These are phyloP conservation scores for Phyllosticta citrichinensis DNA, from an alignment of 2,329 filamentous ascomycete species.

Conservation along the genomic window DNA sequence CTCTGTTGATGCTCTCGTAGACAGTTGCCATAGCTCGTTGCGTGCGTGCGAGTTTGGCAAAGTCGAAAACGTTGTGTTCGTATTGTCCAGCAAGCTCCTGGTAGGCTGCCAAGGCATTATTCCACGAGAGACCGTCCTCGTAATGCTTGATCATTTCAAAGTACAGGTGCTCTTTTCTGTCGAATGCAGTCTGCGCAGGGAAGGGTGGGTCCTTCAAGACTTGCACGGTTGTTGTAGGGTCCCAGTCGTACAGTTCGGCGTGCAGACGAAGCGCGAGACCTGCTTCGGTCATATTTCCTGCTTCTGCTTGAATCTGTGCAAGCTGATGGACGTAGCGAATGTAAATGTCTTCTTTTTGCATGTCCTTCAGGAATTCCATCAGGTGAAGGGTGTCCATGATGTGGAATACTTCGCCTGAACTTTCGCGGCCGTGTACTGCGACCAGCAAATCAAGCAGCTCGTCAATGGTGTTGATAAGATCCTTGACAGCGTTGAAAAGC, in stretches of 20 bases:
- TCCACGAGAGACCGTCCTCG: slow-evolving; percentile 91
- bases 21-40: slow-evolving; percentile 87
- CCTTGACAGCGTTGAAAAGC: slow-evolving; percentile 64
- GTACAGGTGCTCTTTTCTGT: slow-evolving; percentile 84
- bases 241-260: slow-evolving; percentile 88
- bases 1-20: slow-evolving; percentile 78
- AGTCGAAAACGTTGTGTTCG: slow-evolving; percentile 81
- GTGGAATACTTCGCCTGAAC: slow-evolving; percentile 62
- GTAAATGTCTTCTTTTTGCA: slow-evolving; percentile 96
- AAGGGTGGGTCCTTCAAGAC: slow-evolving; percentile 65
- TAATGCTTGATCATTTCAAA: slow-evolving; percentile 93
- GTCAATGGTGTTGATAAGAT: slow-evolving; percentile 74
- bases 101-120: slow-evolving; percentile 76
- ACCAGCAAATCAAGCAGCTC: slow-evolving; percentile 86
- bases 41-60: slow-evolving; percentile 78
- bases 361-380: slow-evolving; percentile 94
- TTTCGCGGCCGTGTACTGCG: slow-evolving; percentile 72
- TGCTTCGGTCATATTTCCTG: slow-evolving; percentile 75
- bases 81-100: slow-evolving; percentile 88
- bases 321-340: slow-evolving; percentile 92
- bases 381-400: slow-evolving; percentile 81
- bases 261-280: slow-evolving; percentile 83
- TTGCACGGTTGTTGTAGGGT: slow-evolving; percentile 56
- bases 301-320: slow-evolving; percentile 63
- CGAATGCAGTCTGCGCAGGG: slow-evolving; percentile 76